A percentile compares a stretch with the other conserved stretches of the same genome.
phyloP scores from a whole-genome alignment of 2,329 filamentous ascomycete species.

The Fusarium gaditjirri region DNA sequence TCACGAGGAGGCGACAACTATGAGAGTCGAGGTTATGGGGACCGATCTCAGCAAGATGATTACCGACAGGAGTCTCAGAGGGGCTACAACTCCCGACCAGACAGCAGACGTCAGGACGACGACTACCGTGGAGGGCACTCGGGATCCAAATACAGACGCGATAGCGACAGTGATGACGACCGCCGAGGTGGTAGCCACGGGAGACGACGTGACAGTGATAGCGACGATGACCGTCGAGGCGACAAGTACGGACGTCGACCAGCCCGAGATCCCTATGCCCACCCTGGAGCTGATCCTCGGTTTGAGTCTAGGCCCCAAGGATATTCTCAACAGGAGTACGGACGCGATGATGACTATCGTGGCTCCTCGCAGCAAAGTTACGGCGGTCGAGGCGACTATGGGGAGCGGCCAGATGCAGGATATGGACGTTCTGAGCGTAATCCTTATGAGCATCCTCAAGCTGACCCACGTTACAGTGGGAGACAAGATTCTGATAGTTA shows the following conservation, averaged over 20 bases:
- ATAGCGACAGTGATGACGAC: conserved; percentile 4
- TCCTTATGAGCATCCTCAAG: conserved; percentile 13
- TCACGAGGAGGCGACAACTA: conserved; percentile 10
- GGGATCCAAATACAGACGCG: not conserved
- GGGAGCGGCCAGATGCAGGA: not conserved
- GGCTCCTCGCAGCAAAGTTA: conserved; percentile 16
- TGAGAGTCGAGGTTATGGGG: conserved; percentile 10
- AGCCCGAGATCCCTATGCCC: conserved; percentile 15
- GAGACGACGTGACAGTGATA: not conserved
- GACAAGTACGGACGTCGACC: conserved; percentile 1
- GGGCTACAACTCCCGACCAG: not conserved
- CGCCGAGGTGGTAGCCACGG: not conserved
- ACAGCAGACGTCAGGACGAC: conserved; percentile 9
- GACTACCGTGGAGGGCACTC: conserved; percentile 8
- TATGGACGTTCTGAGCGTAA: not conserved
- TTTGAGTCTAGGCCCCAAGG: conserved; percentile 20
- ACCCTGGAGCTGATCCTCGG: conserved; percentile 27
- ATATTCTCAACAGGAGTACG: conserved; percentile 13
- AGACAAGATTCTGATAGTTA: conserved; percentile 4
- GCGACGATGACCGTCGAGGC: conserved; percentile 1
- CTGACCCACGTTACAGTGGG: conserved; percentile 16
- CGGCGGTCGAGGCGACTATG: conserved; percentile 2
- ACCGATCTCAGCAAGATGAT: conserved; percentile 3
- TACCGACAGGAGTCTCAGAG: conserved; percentile 3
- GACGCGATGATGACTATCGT: conserved; percentile 4